Base-by-base conservation (phyloP, 208 protist species). In the Lotmaria passim region DNA sequence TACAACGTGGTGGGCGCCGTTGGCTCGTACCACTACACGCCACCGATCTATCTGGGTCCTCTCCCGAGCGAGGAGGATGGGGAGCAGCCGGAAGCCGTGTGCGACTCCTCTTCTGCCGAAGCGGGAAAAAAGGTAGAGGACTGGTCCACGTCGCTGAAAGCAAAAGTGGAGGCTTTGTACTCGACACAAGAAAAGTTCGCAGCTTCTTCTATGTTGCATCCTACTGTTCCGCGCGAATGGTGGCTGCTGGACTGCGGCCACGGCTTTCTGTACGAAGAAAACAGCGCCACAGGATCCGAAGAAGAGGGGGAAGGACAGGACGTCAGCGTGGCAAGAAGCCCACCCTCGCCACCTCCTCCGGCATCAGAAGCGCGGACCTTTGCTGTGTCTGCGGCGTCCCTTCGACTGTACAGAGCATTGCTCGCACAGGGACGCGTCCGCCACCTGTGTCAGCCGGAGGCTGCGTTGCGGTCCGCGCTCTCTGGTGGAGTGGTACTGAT, bases 181-280 rank as follows among this genome's bases (percentile, higher is more conserved):
- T 46, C 57, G 3, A 66, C 53, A 6, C 17, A 50, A 7, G 24
- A 21, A 1, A 14, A 0, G 0, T 2, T 0, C 3, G 24, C 17
- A 4, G n/a, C n/a, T 26, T 23, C 48, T 30, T 44, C 74, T 3
- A n/a, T n/a, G n/a, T n/a, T n/a, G n/a, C n/a, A n/a, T n/a, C n/a
- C n/a, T n/a, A n/a, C n/a, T n/a, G n/a, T n/a, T n/a, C n/a, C n/a
- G n/a, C 44, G 43, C 15, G 72, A 63, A 17, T 92, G 64, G 67
- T 93, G 87, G 87, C 63, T 95, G 41, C 69, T 95, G 0, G 90
- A 95, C 69, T 88, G 86, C 55, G 87, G 87, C 2, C 90, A 95
- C 71, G 56, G 47, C 14, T 74, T 74, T 41, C 50, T 91, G 19
- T 95, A 93, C 68, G 62, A 61, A 6, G 73, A 33, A 10, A 33